Conservation (phyloP, 495 filamentous ascomycete species). For the Penicillium odoratum region DNA sequence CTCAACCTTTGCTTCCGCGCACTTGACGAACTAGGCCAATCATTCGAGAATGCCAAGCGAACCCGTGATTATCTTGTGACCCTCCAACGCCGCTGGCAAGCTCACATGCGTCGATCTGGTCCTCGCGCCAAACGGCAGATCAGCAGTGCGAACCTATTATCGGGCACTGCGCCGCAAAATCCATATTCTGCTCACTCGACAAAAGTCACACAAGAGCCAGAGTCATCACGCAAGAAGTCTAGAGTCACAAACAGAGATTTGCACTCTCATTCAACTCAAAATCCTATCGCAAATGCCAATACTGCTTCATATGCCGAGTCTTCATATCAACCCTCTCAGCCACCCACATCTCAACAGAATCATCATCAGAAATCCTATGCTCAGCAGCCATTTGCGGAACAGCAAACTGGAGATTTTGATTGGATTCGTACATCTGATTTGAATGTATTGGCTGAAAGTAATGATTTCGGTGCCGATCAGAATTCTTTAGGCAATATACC, state of each 20-base stretch:
- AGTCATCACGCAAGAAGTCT: constrained; percentile 32
- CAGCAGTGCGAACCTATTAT: constrained; percentile 24
- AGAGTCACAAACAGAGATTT: constrained; percentile 19
- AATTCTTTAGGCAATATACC: constrained; percentile 10
- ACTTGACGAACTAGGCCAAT: constrained; percentile 47
- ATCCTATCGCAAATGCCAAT: constrained; percentile 2
- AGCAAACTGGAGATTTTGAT: constrained; percentile 31
- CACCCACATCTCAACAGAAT: constrained; percentile 8
- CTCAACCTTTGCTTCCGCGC: constrained; percentile 51
- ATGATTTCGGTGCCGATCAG: constrained; percentile 11
- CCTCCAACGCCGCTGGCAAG: constrained; percentile 48
- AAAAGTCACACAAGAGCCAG: constrained; percentile 5
- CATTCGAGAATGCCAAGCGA: constrained; percentile 49
- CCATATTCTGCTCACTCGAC: constrained; percentile 1
- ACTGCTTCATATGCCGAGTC: neutral
- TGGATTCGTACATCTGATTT: constrained; percentile 39
- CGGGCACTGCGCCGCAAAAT: constrained; percentile 5
- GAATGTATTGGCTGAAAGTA: constrained; percentile 31
- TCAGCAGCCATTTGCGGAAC: constrained; percentile 8
- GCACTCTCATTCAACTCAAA: constrained; percentile 3
- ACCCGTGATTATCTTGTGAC: constrained; percentile 47
- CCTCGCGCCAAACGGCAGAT: constrained; percentile 37
- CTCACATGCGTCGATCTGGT: constrained; percentile 45
- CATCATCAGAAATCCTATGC: constrained; percentile 2
- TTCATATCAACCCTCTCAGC: constrained; percentile 5